Evolutionary conservation across 2,329 filamentous ascomycete species (phyloP).

Genomic region (Dryadomyces sulphureus): DNA sequence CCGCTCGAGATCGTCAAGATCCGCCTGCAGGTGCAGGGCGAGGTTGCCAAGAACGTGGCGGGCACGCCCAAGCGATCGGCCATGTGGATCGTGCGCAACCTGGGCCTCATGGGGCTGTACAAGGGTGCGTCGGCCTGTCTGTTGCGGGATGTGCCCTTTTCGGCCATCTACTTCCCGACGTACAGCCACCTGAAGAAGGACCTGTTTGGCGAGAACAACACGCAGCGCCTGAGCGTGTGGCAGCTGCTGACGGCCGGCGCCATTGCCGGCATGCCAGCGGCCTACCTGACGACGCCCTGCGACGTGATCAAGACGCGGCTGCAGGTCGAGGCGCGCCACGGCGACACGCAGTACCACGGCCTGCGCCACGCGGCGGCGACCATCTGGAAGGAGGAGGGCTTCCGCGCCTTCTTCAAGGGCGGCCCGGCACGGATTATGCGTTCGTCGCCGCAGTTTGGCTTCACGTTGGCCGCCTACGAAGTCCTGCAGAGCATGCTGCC

Average conservation of each 20-base stretch:
- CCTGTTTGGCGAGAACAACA: conserved; percentile 76
- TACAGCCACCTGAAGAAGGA: conserved; percentile 92
- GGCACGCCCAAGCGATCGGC: conserved; percentile 77
- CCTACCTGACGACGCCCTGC: conserved; percentile 91
- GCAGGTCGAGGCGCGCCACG: conserved; percentile 94
- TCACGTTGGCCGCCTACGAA: conserved; percentile 92
- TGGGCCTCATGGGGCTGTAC: conserved; percentile 88
- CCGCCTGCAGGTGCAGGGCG: conserved; percentile 90
- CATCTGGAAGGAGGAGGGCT: conserved; percentile 80
- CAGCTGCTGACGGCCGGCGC: conserved; percentile 91
- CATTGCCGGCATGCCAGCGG: conserved; percentile 82
- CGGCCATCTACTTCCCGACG: conserved; percentile 95
- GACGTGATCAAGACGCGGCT: conserved; percentile 99
- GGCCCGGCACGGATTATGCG: conserved; percentile 89
- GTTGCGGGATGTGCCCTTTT: conserved; percentile 93
- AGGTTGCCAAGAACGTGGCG: conserved; percentile 77
- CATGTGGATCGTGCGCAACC: conserved; percentile 93
- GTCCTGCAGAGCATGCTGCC: conserved; percentile 71
- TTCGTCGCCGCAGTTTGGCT: conserved; percentile 93
- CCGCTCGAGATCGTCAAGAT: conserved; percentile 99
- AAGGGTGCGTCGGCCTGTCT: conserved; percentile 92
- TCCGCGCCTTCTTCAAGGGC: conserved; percentile 96
- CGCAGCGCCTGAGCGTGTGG: conserved; percentile 76
- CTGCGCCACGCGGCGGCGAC: conserved; percentile 74
- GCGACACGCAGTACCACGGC: conserved; percentile 75